phyloP scores from a whole-genome alignment of 768 basidiomycete species.

The Boletales sp. region DNA sequence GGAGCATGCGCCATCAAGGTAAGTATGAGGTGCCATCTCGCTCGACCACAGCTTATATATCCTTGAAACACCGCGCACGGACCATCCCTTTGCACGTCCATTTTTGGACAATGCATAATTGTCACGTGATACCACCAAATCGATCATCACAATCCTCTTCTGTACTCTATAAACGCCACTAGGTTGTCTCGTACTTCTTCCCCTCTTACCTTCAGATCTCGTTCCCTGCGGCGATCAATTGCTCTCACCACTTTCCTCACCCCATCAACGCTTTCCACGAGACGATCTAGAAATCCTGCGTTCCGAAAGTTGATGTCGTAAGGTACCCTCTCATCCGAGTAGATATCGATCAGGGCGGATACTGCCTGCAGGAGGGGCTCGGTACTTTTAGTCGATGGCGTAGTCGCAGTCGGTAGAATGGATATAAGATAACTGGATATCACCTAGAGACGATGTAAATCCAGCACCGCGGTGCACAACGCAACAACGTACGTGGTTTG shows the following conservation, averaged over 20 bases:
- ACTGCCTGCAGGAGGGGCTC: slow-evolving; percentile 75
- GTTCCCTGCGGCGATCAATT: slow-evolving; percentile 64
- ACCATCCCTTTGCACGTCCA: slow-evolving; percentile 2
- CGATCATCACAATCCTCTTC: slow-evolving; percentile 44
- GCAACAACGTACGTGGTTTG: slow-evolving; percentile 41
- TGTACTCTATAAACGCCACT: slow-evolving; percentile 71
- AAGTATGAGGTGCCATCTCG: slow-evolving; percentile 41
- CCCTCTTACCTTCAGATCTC: slow-evolving; percentile 61
- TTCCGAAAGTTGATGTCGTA: slow-evolving; percentile 82
- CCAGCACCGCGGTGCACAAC: not conserved
- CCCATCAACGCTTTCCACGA: slow-evolving; percentile 58
- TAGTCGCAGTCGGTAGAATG: slow-evolving; percentile 45
- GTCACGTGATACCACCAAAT: too few relatives aligned
- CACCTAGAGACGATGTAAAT: slow-evolving; percentile 34
- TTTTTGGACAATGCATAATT: too few relatives aligned
- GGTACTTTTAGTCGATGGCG: slow-evolving; percentile 43
- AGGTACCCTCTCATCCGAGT: slow-evolving; percentile 77
- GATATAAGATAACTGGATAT: slow-evolving; percentile 69
- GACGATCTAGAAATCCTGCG: slow-evolving; percentile 50
- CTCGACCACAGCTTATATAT: slow-evolving; percentile 9
- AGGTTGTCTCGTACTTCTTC: slow-evolving; percentile 78
- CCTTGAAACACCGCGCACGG: slow-evolving; percentile 6
- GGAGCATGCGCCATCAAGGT: slow-evolving; percentile 61
- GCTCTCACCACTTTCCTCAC: slow-evolving; percentile 58
- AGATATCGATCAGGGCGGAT: slow-evolving; percentile 89